Conservation (phyloP, 306 rosid genomes). For the Cucumis melo region DNA sequence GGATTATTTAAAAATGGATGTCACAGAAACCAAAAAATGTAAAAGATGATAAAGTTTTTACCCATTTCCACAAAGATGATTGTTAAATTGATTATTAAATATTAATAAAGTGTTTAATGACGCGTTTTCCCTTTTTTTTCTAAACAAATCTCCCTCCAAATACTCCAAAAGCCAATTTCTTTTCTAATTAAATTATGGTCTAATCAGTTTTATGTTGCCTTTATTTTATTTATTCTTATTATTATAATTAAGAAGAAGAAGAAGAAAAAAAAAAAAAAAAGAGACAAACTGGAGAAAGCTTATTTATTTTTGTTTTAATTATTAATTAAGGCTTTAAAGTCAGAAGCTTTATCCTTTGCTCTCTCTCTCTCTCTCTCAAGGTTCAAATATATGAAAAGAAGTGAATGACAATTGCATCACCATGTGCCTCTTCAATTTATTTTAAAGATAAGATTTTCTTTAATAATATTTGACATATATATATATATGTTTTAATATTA, state of each 20-base stretch:
- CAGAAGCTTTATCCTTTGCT: neutral
- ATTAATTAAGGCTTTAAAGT: neutral
- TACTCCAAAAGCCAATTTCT: neutral
- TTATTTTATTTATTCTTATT: neutral
- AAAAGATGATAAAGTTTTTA: neutral
- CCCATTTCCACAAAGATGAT: neutral
- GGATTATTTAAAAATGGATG: neutral
- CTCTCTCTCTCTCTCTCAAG: neutral
- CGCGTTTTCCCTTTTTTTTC: slow-evolving; percentile 1
- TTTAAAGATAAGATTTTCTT: neutral
- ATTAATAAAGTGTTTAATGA: neutral
- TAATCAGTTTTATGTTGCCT: neutral
- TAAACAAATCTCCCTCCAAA: neutral
- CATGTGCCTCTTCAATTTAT: neutral
- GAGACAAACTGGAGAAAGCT: neutral
- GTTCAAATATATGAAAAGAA: slow-evolving; percentile 1
- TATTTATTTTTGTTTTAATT: neutral
- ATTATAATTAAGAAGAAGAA: neutral
- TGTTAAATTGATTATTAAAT: neutral
- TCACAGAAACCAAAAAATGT: neutral
- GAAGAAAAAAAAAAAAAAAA: neutral
- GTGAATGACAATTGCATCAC: neutral
- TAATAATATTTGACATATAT: too few relatives aligned
- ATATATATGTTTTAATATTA: too few relatives aligned
- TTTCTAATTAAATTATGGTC: neutral